phyloP scores from a whole-genome alignment of 2,329 filamentous ascomycete species.

The Metarhizium guizhouense region DNA sequence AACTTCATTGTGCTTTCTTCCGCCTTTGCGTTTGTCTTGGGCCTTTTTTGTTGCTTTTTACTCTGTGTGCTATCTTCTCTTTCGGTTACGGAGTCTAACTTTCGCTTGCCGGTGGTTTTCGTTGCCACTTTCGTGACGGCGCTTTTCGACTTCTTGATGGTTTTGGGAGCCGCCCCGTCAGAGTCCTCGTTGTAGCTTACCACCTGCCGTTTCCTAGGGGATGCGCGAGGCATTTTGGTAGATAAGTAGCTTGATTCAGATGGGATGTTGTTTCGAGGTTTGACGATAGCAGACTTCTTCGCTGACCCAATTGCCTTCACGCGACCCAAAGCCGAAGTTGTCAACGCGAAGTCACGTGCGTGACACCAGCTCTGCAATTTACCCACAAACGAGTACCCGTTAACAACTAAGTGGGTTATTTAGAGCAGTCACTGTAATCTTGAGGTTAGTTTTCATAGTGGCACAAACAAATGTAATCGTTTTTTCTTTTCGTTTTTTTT shows the following conservation, averaged over 20 bases:
- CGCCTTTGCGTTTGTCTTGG: conserved; percentile 27
- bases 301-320: not conserved
- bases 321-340: not conserved
- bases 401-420: too few species aligned
- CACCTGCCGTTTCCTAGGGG: conserved; percentile 21
- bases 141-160: conserved; percentile 2
- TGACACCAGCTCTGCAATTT: not conserved
- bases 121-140: conserved; percentile 3
- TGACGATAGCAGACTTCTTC: not conserved
- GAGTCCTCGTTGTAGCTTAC: conserved; percentile 24
- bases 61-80: conserved; percentile 11
- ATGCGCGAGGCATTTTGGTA: conserved; percentile 23
- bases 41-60: conserved; percentile 31
- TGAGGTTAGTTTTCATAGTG: too few species aligned
- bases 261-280: not conserved
- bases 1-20: conserved; percentile 48
- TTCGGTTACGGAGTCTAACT: conserved; percentile 15
- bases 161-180: conserved; percentile 9
- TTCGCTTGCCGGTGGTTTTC: conserved; percentile 11
- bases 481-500: too few species aligned
- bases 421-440: too few species aligned
- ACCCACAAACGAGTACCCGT: too few species aligned
- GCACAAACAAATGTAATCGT: too few species aligned
- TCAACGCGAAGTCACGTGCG: conserved; percentile 12
- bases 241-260: not conserved